Evolutionary conservation across 1,139 yeast genomes (phyloP).

Genomic region (Debaryomyces robertsiae): DNA sequence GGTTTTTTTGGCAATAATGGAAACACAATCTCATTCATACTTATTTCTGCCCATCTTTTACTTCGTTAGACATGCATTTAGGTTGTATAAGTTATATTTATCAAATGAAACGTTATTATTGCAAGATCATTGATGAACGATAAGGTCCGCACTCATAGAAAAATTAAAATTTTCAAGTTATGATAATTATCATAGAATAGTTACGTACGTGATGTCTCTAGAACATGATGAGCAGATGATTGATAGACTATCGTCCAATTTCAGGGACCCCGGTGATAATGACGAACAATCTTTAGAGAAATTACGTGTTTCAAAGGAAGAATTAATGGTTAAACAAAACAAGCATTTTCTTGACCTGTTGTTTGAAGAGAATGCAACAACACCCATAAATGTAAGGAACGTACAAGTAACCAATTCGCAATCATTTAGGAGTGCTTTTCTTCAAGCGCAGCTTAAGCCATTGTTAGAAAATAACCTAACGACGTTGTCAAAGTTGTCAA

Average conservation of each 20-base stretch:
- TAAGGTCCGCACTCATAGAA: background rate
- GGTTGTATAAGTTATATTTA: too few species aligned
- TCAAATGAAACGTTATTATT: too few species aligned
- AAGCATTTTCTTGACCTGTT: slow-evolving; percentile 42
- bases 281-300: slow-evolving; percentile 37
- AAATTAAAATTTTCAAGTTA: slow-evolving; percentile 3
- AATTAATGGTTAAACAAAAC: slow-evolving; percentile 42
- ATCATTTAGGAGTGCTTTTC: slow-evolving; percentile 52
- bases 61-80: too few species aligned
- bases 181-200: background rate
- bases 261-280: slow-evolving; percentile 14
- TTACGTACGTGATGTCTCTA: slow-evolving; percentile 21
- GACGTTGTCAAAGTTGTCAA: slow-evolving; percentile 41
- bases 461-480: slow-evolving; percentile 38
- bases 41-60: too few species aligned
- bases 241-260: slow-evolving; percentile 25
- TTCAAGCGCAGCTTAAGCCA: slow-evolving; percentile 57
- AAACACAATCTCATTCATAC: too few species aligned
- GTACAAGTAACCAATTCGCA: slow-evolving; percentile 60
- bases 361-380: slow-evolving; percentile 41
- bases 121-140: too few species aligned
- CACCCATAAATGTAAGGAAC: slow-evolving; percentile 47
- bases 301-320: slow-evolving; percentile 34
- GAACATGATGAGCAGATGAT: slow-evolving; percentile 34
- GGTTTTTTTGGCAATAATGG: too few species aligned